Evolutionary conservation across 1,284 basidiomycete species (phyloP).

Genomic region (Butyriboletus appendiculatus): DNA sequence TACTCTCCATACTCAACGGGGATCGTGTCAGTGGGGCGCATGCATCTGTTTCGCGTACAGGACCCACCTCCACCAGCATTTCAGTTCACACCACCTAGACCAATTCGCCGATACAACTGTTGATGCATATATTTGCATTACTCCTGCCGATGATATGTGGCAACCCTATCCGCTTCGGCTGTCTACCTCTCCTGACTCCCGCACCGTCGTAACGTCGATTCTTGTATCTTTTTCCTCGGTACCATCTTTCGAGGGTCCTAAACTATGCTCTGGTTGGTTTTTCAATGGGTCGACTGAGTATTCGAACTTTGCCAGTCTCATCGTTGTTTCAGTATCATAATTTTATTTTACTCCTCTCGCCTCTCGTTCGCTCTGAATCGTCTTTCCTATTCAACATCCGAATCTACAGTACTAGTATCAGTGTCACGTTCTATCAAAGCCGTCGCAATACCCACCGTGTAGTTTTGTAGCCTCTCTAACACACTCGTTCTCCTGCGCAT

Average conservation of each 20-base stretch:
- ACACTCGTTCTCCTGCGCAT: background rate
- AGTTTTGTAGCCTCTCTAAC: slow-evolving; percentile 37
- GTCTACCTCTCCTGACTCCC: background rate
- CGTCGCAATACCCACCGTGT: slow-evolving; percentile 37
- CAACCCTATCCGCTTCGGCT: slow-evolving; percentile 2
- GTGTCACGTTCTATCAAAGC: slow-evolving; percentile 25
- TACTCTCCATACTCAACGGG: slow-evolving; percentile 39
- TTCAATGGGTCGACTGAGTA: slow-evolving; percentile 19
- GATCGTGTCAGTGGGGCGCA: slow-evolving; percentile 18
- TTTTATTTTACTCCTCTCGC: slow-evolving; percentile 29
- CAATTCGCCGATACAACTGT: slow-evolving; percentile 1
- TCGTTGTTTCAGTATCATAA: slow-evolving; percentile 33
- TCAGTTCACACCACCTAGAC: slow-evolving; percentile 31
- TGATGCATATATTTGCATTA: slow-evolving; percentile 25
- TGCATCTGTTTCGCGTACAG: slow-evolving; percentile 12
- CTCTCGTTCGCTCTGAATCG: slow-evolving; percentile 21
- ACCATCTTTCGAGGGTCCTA: slow-evolving; percentile 15
- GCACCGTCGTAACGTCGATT: slow-evolving; percentile 6
- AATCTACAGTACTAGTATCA: slow-evolving; percentile 38
- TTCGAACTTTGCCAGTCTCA: slow-evolving; percentile 25
- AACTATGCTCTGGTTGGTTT: slow-evolving; percentile 28
- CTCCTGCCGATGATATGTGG: slow-evolving; percentile 7
- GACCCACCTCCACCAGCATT: slow-evolving; percentile 9
- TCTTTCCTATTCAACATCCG: slow-evolving; percentile 11
- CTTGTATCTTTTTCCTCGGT: slow-evolving; percentile 17